Evolutionary conservation across 1,284 basidiomycete genomes (phyloP).

Genomic region (Cerrena zonata): DNA sequence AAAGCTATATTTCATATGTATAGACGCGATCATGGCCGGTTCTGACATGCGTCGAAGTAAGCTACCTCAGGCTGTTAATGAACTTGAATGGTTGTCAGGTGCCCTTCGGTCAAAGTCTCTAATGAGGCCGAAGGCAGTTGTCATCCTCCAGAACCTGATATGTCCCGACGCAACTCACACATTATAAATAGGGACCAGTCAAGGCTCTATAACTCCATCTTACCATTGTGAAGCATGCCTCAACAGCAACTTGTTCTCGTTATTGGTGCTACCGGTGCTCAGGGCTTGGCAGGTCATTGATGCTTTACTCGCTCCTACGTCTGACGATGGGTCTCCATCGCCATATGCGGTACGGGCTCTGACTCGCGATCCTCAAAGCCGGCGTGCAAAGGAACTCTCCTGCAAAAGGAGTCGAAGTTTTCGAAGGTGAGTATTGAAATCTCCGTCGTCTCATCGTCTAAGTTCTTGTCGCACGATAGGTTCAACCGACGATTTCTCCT

Average conservation of each 20-base stretch:
- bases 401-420: constrained; percentile 37
- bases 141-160: too few relatives aligned
- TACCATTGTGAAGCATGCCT: neutral
- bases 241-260: constrained; percentile 41
- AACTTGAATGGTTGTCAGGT: too few relatives aligned
- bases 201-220: too few relatives aligned
- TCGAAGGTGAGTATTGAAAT: constrained; percentile 31
- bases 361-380: constrained; percentile 37
- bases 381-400: constrained; percentile 33
- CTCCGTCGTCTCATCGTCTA: neutral
- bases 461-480: constrained; percentile 10
- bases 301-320: constrained; percentile 33
- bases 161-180: too few relatives aligned
- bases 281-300: constrained; percentile 43
- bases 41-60: too few relatives aligned
- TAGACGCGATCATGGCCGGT: too few relatives aligned
- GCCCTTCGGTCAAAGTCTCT: too few relatives aligned
- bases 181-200: too few relatives aligned
- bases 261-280: constrained; percentile 47
- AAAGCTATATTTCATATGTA: too few relatives aligned
- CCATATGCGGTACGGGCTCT: constrained; percentile 43
- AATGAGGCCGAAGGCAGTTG: too few relatives aligned
- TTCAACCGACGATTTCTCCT: constrained; percentile 26
- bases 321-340: constrained; percentile 34
- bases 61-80: too few relatives aligned